phyloP scores from a whole-genome alignment of 352 stramenopile species.

The Phytophthora ramorum region DNA sequence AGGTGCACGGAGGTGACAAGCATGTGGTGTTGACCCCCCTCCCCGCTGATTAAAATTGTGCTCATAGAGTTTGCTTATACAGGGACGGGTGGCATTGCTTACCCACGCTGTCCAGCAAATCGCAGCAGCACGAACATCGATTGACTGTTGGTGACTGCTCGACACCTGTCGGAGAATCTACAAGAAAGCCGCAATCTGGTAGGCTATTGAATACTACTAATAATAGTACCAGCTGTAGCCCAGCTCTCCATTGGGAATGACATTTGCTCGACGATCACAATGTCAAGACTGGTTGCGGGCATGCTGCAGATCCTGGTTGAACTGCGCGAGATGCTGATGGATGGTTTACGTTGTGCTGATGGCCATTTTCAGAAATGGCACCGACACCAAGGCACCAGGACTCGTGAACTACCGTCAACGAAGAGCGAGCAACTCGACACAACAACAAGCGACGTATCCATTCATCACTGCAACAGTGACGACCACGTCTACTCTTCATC shows the following conservation, averaged over 20 bases:
- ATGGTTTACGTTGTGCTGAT: too few species aligned
- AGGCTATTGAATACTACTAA: too few species aligned
- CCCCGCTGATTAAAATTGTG: neutral
- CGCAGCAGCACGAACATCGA: neutral
- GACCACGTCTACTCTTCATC: too few species aligned
- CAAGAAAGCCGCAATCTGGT: too few species aligned
- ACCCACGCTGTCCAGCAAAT: constrained; percentile 15
- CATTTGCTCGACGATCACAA: too few species aligned
- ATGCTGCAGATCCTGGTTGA: too few species aligned
- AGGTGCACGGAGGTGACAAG: constrained; percentile 2
- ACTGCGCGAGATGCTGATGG: too few species aligned
- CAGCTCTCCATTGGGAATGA: too few species aligned
- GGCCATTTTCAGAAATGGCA: neutral
- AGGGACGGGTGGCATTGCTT: constrained; percentile 26
- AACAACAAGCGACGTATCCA: neutral
- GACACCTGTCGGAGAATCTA: too few species aligned
- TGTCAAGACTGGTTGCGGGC: too few species aligned
- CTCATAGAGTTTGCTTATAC: neutral
- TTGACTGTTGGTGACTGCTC: neutral
- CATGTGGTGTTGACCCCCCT: constrained; percentile 19
- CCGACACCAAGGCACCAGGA: too few species aligned
- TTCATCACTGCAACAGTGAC: neutral
- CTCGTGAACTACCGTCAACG: neutral
- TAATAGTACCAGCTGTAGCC: too few species aligned
- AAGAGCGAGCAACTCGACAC: neutral